Evolutionary conservation across 2,329 filamentous ascomycete genomes (phyloP).

Genomic region (Chrysoporthe cubensis): DNA sequence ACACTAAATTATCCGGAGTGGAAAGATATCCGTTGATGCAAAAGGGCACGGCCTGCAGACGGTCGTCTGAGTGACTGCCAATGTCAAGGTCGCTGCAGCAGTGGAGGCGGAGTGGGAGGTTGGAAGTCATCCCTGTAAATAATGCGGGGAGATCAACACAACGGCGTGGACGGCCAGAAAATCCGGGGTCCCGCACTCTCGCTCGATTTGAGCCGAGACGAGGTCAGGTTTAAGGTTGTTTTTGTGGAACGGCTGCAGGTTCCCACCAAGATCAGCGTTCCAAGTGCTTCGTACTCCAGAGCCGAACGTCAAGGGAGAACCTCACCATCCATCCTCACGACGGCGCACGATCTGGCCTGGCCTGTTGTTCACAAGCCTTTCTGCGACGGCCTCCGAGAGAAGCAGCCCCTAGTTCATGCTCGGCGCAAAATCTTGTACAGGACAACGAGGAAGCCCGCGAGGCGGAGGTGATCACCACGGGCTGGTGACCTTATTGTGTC

Average conservation of each 20-base stretch:
- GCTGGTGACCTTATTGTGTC: no score
- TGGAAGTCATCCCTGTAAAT: conserved; percentile 13
- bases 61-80: neutral
- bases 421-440: neutral
- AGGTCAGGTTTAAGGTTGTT: conserved; percentile 3
- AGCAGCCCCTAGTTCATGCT: neutral
- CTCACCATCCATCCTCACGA: neutral
- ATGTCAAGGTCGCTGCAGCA: neutral
- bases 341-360: neutral
- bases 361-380: neutral
- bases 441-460: neutral
- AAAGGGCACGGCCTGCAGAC: neutral
- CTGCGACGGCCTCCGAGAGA: neutral
- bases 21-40: neutral
- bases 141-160: conserved; percentile 7
- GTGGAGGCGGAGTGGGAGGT: neutral
- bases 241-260: conserved; percentile 7
- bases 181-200: conserved; percentile 16
- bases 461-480: neutral
- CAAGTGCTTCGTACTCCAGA: neutral
- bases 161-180: neutral
- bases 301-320: neutral
- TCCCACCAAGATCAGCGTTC: neutral
- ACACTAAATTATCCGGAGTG: conserved; percentile 14
- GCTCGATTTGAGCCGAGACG: conserved; percentile 19